Evolutionary conservation across 1,284 basidiomycete genomes (phyloP), one percentile per base, ranked within the genome.

Genomic region (Ceratobasidium sp.): DNA sequence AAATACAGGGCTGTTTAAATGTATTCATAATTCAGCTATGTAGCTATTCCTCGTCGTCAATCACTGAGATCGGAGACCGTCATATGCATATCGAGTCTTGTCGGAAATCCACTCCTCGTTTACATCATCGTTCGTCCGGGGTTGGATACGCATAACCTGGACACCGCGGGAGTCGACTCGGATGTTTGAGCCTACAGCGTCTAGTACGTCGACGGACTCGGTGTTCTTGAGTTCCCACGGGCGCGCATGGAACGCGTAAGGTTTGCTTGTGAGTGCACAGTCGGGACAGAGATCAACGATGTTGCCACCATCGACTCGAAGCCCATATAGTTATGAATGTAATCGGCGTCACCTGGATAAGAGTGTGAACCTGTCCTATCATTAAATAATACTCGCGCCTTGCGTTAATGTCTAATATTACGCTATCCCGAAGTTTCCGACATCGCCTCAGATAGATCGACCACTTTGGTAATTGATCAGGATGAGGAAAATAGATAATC

Each of bases 41-140:
- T n/a, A n/a, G n/a, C n/a, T n/a, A n/a, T n/a, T n/a, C n/a, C n/a
- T n/a, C n/a, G 88, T 90, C 14, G 95, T 98, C 75, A 99, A 82
- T 41, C 96, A 90, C 79, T 99, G 97, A 84, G 93, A 96, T 75
- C 89, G 89, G 59, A 99, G 85, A 47, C 97, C 97, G 75, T 99
- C 97, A 77, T 93, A 91, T 1, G 96, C 93, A 78, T 93, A 96
- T 71, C 97, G 91, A 1, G 96, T 96, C 85, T 99, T 99, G 85
- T 99, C 96, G 79, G 87, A 95, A 79, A 99, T 97, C 96, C 97
- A 99, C 80, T 99, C 97, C 82, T 99, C 97, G 79, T 99, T 99
- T 71, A 99, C 89, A 74, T 98, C 93, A 79, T 99, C 96, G 78
- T 99, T 99, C 69, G 93, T 90, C 75, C 91, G 87, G 2, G 97